Base-by-base conservation (phyloP, 139 green algal species). In the Mesotaenium endlicherianum region DNA sequence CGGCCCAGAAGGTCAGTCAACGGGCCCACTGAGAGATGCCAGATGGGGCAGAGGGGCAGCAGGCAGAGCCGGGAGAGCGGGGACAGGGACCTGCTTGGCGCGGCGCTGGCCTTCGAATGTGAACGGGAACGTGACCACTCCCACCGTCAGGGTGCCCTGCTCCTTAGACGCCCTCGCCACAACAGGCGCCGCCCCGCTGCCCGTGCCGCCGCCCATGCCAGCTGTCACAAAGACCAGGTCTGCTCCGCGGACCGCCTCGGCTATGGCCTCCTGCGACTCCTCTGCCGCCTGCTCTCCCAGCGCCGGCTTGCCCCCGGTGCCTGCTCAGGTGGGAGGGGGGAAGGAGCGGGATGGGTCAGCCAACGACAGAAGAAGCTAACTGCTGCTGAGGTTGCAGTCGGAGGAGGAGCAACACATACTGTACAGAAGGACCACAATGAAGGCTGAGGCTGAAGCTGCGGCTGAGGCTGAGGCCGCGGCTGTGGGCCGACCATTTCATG, bases 81-180 rank as follows among this genome's bases (percentile, higher is more conserved):
- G n/a, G n/a, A n/a, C n/a, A n/a, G n/a, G n/a, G 44, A 84, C 77
- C 77, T 84, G 77, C 8, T 86, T 42, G 30, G 81, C 75, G 26
- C 84, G 30, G 31, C 92, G 70, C 2, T 93, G 89, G 0, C 95
- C 95, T 86, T 98, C 95, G 77, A 98, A 98, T 45, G 90, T 92
- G 92, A 98, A 98, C 1, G 95, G 95, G 76, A 94, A 94, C 3
- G 94, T 98, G 17, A 97, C 95, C n/a, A 97, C 93, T 42, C 91
- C 95, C 11, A 98, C 93, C 2, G 95, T 98, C 2, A 98, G 87
- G 41, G 93, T 91, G 36, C 94, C 94, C 77, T 89, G 74, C 20
- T 94, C 91, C 74, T 94, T 94, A 6, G 94, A 91, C 30, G 95
- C 75, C 20, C 90, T 77, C 0, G 95, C 95, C 6, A 98, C 94